Base-by-base conservation (phyloP, 345 rosid species). In the Hibiscus trionum region DNA sequence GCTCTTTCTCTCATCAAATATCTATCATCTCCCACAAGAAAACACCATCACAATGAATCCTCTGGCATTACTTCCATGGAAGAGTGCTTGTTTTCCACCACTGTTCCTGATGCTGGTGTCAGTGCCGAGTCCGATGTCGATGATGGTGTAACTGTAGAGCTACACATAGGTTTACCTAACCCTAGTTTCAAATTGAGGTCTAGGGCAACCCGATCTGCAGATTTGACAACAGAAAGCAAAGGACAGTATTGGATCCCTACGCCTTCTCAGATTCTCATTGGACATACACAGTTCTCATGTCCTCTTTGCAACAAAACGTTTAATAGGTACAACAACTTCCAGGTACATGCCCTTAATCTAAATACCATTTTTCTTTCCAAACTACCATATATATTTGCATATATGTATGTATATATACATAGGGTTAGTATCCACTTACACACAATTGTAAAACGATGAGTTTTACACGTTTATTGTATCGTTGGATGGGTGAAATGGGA, bases 161-260 rank as follows among this genome's bases (percentile, higher is more conserved):
- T 78, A 42, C 74, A 81, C 19, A 84, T 86, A 66, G 88, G 88
- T 11, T 85, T 80, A 7, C 80, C 88, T n/a, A 68, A 64, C 80
- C 73, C 77, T 75, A 58, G 66, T 29, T 77, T 77, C 61, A 67
- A 74, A 31, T 37, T 72, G 73, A 73, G 64, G 12, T 61, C 70
- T 56, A 72, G 70, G 73, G 29, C 60, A 19, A 63, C 80, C 3
- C 19, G 68, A 8, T 57, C 61, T 61, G 31, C 53, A 35, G 68
- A 59, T 69, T 59, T 39, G 69, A 12, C 26, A 1, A 42, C 21
- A 15, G 16, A 73, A 63, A 74, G 67, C 60, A 56, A 82, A 78
- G 84, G 80, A 21, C 80, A 84, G 72, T 86, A 78, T 61, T 87
- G 89, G 91, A 86, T 87, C 68, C 91, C 91, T 52, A 82, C 88